phyloP scores from a whole-genome alignment of 2,329 filamentous ascomycete genomes.

The Paracoccidioides brasiliensis region DNA sequence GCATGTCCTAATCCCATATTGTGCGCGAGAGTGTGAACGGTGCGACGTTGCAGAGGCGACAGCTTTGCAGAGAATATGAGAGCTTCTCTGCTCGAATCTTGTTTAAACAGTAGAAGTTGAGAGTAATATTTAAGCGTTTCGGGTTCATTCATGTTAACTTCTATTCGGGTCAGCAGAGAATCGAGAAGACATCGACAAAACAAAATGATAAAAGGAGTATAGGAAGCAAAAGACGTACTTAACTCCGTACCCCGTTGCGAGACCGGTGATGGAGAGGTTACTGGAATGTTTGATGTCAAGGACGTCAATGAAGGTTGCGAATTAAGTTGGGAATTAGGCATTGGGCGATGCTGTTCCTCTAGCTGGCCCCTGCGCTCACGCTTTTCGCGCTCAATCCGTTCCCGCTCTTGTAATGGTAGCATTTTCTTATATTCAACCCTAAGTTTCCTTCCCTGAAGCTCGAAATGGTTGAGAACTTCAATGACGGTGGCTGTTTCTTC shows the following conservation, averaged over 20 bases:
- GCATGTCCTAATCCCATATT: slow-evolving; percentile 86
- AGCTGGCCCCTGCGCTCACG: slow-evolving; percentile 88
- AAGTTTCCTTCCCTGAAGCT: slow-evolving; percentile 85
- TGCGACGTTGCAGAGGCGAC: slow-evolving; percentile 70
- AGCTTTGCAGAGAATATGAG: slow-evolving; percentile 73
- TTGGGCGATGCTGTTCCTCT: slow-evolving; percentile 85
- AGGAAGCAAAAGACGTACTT: slow-evolving; percentile 17
- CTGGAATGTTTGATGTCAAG: slow-evolving; percentile 50
- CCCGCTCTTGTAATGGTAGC: slow-evolving; percentile 85
- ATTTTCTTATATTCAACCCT: slow-evolving; percentile 99
- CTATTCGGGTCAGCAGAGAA: slow-evolving; percentile 29
- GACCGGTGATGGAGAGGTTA: slow-evolving; percentile 55
- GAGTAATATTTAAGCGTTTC: slow-evolving; percentile 79
- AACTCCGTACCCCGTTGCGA: slow-evolving; percentile 37
- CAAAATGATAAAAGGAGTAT: slow-evolving; percentile 8
- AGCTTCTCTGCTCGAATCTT: slow-evolving; percentile 62
- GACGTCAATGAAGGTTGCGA: slow-evolving; percentile 80
- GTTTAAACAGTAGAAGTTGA: slow-evolving; percentile 78
- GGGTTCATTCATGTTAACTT: slow-evolving; percentile 85
- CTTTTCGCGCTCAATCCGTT: slow-evolving; percentile 95
- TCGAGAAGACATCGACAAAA: not conserved
- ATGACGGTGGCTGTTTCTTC: slow-evolving; percentile 91
- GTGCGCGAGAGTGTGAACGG: slow-evolving; percentile 87
- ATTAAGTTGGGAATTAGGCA: slow-evolving; percentile 52
- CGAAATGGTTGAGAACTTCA: slow-evolving; percentile 86